Percentiles rank a stretch among this genome's conserved stretches.
These are phyloP conservation scores for Penicillium nucicola DNA, from an alignment of 495 filamentous ascomycete species.

Conservation along the genomic window DNA sequence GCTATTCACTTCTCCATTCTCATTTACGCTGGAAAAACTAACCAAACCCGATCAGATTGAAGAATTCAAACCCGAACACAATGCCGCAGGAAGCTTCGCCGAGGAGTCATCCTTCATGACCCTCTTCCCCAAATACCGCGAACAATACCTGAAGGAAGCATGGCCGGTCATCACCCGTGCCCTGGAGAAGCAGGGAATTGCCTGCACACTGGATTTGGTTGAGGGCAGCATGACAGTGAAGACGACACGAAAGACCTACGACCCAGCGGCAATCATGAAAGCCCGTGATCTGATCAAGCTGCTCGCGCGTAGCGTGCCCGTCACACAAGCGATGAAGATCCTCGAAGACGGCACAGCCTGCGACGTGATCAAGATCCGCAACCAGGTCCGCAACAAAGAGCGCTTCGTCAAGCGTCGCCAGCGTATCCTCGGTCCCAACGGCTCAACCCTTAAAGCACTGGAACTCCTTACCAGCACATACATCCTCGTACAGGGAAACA, in stretches of 20 bases:
- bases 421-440: conserved; percentile 80
- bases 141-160: conserved; percentile 86
- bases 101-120: conserved; percentile 91
- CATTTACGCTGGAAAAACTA: conserved; percentile 1
- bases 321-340: conserved; percentile 84
- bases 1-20: neutral
- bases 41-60: conserved; percentile 55
- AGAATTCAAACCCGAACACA: conserved; percentile 80
- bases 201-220: conserved; percentile 87
- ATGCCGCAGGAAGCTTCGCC: conserved; percentile 77
- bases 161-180: conserved; percentile 82
- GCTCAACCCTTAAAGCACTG: conserved; percentile 85
- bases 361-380: conserved; percentile 93
- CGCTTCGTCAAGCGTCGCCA: conserved; percentile 96
- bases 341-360: conserved; percentile 85
- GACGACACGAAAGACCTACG: conserved; percentile 91
- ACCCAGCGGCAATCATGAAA: conserved; percentile 92
- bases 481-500: conserved; percentile 96
- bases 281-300: conserved; percentile 93
- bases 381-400: conserved; percentile 89
- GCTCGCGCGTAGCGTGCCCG: conserved; percentile 85
- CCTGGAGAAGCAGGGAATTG: conserved; percentile 78
- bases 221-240: conserved; percentile 95
- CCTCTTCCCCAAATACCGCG: conserved; percentile 96
- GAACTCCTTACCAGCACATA: conserved; percentile 94